Conservation (phyloP, 306 rosid species). For the Trichosanthes cucumerina region DNA sequence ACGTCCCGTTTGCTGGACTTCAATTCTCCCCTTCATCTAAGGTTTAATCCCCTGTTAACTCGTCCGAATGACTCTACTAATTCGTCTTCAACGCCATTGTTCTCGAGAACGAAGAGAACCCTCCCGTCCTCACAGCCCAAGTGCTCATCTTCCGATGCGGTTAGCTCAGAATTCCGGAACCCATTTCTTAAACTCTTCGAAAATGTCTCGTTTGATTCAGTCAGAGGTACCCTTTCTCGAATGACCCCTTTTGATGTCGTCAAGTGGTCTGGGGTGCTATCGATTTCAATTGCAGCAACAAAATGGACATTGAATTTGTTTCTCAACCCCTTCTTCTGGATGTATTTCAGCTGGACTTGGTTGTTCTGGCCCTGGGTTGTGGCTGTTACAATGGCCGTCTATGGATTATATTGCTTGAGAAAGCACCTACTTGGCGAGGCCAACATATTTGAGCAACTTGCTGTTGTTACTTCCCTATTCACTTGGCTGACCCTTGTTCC, state of each 20-base stretch:
- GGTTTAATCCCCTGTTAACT: slow-evolving; percentile 18
- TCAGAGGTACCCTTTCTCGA: slow-evolving; percentile 35
- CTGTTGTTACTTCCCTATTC: slow-evolving; percentile 65
- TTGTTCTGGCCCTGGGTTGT: slow-evolving; percentile 84
- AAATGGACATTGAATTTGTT: slow-evolving; percentile 52
- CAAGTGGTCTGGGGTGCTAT: slow-evolving; percentile 57
- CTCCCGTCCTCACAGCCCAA: slow-evolving; percentile 22
- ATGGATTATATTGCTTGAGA: slow-evolving; percentile 55
- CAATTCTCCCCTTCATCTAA: slow-evolving; percentile 17
- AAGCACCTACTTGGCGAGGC: slow-evolving; percentile 62
- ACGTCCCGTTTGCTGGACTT: slow-evolving; percentile 11
- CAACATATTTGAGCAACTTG: slow-evolving; percentile 61
- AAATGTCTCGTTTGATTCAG: slow-evolving; percentile 39
- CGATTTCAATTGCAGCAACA: slow-evolving; percentile 47
- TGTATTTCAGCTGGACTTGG: slow-evolving; percentile 98
- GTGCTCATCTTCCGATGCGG: slow-evolving; percentile 36
- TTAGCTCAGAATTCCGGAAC: slow-evolving; percentile 38
- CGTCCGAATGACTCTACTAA: slow-evolving; percentile 18
- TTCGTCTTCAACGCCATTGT: slow-evolving; percentile 12
- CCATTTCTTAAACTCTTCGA: slow-evolving; percentile 35
- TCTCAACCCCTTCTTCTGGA: slow-evolving; percentile 83
- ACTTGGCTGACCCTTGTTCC: slow-evolving; percentile 96
- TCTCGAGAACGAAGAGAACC: slow-evolving; percentile 21
- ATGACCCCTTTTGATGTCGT: slow-evolving; percentile 62
- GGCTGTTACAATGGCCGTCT: slow-evolving; percentile 41